Percentiles rank a stretch among this genome's conserved stretches.
These are phyloP conservation scores for Solanum commersonii DNA, from an alignment of 257 asterid genomes.

Conservation along the genomic window DNA sequence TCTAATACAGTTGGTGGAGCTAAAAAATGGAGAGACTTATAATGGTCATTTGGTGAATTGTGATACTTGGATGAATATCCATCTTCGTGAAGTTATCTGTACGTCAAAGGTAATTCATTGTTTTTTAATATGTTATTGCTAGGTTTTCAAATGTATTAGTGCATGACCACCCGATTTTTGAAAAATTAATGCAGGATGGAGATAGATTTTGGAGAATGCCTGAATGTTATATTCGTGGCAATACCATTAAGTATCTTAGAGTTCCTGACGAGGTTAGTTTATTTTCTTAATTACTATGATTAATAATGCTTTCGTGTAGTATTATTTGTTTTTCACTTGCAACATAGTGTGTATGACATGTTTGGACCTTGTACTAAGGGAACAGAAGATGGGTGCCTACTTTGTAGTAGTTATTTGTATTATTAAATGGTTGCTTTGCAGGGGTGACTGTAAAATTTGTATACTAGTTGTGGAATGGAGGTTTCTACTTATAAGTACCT, in stretches of 20 bases:
- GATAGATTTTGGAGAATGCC: conserved; percentile 99
- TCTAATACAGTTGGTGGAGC: conserved; percentile 69
- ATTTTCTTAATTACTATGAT: not conserved
- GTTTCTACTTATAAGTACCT: not conserved
- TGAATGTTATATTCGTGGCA: conserved; percentile 70
- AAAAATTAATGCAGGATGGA: conserved; percentile 58
- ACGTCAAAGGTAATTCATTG: conserved; percentile 69
- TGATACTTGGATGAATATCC: conserved; percentile 99
- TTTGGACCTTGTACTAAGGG: not conserved
- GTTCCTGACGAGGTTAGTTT: conserved; percentile 88
- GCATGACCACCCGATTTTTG: not conserved
- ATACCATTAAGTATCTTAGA: conserved; percentile 61
- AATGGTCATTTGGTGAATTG: conserved; percentile 94
- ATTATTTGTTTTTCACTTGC: not conserved
- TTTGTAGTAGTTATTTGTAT: not conserved
- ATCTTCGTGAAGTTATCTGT: conserved; percentile 97
- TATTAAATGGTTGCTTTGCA: not conserved
- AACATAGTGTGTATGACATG: not conserved
- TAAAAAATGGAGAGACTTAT: conserved; percentile 94
- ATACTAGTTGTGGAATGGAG: not conserved
- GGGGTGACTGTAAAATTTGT: not conserved
- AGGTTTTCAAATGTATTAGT: not conserved
- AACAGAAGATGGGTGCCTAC: not conserved
- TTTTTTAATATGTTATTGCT: not conserved
- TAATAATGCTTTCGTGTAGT: not conserved